Conservation (phyloP, 306 rosid species). For the Gillenia trifoliata region DNA sequence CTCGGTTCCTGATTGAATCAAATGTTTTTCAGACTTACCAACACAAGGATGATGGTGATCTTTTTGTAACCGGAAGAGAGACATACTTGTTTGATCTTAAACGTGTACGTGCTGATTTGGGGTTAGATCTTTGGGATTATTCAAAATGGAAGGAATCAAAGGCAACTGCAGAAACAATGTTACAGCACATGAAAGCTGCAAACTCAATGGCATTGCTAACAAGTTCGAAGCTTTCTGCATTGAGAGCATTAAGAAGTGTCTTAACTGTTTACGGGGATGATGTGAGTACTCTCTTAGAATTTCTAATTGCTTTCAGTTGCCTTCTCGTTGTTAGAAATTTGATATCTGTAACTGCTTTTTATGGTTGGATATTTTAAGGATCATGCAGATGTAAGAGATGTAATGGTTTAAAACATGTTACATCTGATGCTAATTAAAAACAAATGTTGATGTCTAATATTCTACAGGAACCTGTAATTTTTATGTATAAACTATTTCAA, state of each 20-base stretch:
- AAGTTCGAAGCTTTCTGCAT: slow-evolving; percentile 69
- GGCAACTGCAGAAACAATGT: slow-evolving; percentile 66
- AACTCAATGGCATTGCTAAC: slow-evolving; percentile 58
- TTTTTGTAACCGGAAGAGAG: slow-evolving; percentile 39
- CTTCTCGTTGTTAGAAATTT: background rate
- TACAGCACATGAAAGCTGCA: slow-evolving; percentile 57
- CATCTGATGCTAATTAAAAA: background rate
- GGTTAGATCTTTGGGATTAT: slow-evolving; percentile 73
- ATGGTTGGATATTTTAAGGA: background rate
- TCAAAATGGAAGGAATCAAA: slow-evolving; percentile 71
- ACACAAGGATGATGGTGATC: slow-evolving; percentile 47
- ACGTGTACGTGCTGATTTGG: slow-evolving; percentile 63
- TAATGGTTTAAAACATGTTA: background rate
- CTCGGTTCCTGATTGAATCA: slow-evolving; percentile 55
- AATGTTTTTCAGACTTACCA: slow-evolving; percentile 46
- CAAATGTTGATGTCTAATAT: background rate
- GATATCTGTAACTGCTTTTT: background rate
- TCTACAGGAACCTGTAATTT: background rate
- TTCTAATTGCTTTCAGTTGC: slow-evolving; percentile 15
- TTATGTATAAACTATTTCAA: background rate
- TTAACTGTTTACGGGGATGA: slow-evolving; percentile 54
- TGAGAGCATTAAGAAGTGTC: slow-evolving; percentile 54
- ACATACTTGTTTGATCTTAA: slow-evolving; percentile 56
- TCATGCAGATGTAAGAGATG: background rate
- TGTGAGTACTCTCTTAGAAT: slow-evolving; percentile 49